phyloP scores from a whole-genome alignment of 176 grass and related monocot species.

The Chloris gayana region DNA sequence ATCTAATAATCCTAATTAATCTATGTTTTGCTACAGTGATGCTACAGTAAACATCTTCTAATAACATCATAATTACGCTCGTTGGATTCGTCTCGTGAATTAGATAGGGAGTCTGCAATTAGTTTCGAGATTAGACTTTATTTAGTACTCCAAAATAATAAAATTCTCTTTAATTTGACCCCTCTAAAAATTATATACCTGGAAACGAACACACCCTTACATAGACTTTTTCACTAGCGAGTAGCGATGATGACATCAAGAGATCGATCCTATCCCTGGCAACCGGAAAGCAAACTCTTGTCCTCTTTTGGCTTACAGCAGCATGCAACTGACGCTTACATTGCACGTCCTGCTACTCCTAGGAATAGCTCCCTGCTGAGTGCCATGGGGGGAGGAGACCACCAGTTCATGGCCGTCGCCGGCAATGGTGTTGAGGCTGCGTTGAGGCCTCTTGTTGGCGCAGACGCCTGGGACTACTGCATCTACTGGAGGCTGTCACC shows the following conservation, averaged over 20 bases:
- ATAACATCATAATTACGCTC: too few relatives aligned
- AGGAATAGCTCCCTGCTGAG: constrained; percentile 9
- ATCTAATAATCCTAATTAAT: too few relatives aligned
- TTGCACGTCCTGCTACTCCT: background rate
- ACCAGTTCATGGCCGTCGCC: constrained; percentile 14
- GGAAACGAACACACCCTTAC: too few relatives aligned
- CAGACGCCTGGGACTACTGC: constrained; percentile 78
- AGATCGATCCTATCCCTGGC: constrained; percentile 46
- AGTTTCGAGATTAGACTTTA: too few relatives aligned
- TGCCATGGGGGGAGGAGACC: constrained; percentile 52
- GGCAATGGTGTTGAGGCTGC: constrained; percentile 46
- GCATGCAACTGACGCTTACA: constrained; percentile 31
- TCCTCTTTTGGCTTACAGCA: constrained; percentile 30
- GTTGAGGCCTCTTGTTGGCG: constrained; percentile 65
- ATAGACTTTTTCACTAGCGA: constrained; percentile 40
- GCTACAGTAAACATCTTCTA: too few relatives aligned
- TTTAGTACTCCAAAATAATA: too few relatives aligned
- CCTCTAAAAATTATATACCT: too few relatives aligned
- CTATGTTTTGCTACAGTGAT: too few relatives aligned
- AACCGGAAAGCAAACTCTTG: background rate
- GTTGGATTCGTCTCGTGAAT: too few relatives aligned
- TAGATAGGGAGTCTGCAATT: too few relatives aligned
- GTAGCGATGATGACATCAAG: constrained; percentile 58
- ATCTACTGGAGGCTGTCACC: constrained; percentile 79
- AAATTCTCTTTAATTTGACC: too few relatives aligned